phyloP scores from a whole-genome alignment of 441 rosid species.

The Gossypium aridum region DNA sequence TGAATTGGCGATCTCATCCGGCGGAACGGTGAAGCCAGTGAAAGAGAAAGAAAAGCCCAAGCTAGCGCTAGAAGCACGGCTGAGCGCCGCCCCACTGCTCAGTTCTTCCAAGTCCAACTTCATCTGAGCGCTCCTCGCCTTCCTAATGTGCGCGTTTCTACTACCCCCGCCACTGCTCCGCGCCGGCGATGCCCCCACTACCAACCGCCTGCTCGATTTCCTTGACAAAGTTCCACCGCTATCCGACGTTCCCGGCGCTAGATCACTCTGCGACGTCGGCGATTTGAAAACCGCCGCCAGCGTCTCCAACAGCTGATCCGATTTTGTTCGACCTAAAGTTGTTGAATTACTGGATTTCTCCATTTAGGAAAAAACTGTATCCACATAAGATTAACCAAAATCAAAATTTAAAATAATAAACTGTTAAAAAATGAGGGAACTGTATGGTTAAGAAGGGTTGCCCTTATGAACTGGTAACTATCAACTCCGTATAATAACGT shows the following conservation, averaged over 20 bases:
- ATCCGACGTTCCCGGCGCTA: constrained; percentile 18
- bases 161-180: constrained; percentile 34
- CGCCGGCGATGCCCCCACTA: constrained; percentile 62
- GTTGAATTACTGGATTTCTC: constrained; percentile 39
- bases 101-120: constrained; percentile 66
- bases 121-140: constrained; percentile 79
- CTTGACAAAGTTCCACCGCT: constrained; percentile 44
- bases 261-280: constrained; percentile 32
- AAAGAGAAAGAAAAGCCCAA: constrained; percentile 85
- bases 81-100: constrained; percentile 78
- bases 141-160: constrained; percentile 60
- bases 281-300: constrained; percentile 66
- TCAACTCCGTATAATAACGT: not conserved
- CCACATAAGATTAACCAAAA: not conserved
- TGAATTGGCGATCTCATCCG: constrained; percentile 66
- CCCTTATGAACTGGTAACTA: not conserved
- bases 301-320: constrained; percentile 74
- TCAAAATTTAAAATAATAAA: not conserved
- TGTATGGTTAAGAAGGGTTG: not conserved
- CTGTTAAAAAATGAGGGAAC: not conserved
- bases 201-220: constrained; percentile 58
- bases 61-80: constrained; percentile 95
- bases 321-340: constrained; percentile 63
- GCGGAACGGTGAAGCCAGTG: constrained; percentile 82
- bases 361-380: constrained; percentile 10